A percentile compares a stretch with the other conserved stretches of the same genome.
These are phyloP conservation scores for Diaporthe australafricana DNA, from an alignment of 2,329 filamentous ascomycete species.

Conservation along the genomic window DNA sequence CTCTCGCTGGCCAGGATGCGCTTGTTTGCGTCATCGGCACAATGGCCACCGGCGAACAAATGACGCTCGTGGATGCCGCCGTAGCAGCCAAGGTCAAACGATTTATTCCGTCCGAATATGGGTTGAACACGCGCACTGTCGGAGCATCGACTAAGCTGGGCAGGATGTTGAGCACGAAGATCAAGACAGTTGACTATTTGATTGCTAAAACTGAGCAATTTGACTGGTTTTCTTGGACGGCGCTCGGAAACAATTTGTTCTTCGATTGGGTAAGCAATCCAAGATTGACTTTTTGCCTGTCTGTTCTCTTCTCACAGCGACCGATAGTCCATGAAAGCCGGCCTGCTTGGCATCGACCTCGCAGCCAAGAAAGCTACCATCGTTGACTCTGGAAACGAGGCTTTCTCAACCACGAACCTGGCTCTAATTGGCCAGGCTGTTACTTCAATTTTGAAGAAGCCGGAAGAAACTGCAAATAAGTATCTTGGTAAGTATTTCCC, in stretches of 20 bases:
- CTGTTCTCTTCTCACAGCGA: constrained; percentile 47
- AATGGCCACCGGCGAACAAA: constrained; percentile 56
- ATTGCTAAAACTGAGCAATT: constrained; percentile 58
- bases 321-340: constrained; percentile 49
- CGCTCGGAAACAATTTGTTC: constrained; percentile 66
- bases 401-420: constrained; percentile 63
- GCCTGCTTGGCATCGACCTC: constrained; percentile 64
- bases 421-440: constrained; percentile 64
- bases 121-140: constrained; percentile 44
- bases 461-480: constrained; percentile 65
- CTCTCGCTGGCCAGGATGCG: constrained; percentile 65
- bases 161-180: constrained; percentile 42
- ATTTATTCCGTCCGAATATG: constrained; percentile 68
- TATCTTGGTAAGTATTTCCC: constrained; percentile 57
- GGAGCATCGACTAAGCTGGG: constrained; percentile 26
- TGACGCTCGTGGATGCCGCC: constrained; percentile 64
- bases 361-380: constrained; percentile 61
- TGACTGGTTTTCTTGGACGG: constrained; percentile 68
- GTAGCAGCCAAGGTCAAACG: constrained; percentile 66
- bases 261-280: constrained; percentile 67
- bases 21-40: constrained; percentile 62
- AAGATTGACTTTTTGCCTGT: not conserved
- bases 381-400: constrained; percentile 65
- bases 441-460: constrained; percentile 58
- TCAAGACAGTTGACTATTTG: constrained; percentile 60